Percentiles rank a stretch among this genome's conserved stretches.
phyloP scores from a whole-genome alignment of 1,284 basidiomycete genomes.

The Cutaneotrichosporon curvatum region DNA sequence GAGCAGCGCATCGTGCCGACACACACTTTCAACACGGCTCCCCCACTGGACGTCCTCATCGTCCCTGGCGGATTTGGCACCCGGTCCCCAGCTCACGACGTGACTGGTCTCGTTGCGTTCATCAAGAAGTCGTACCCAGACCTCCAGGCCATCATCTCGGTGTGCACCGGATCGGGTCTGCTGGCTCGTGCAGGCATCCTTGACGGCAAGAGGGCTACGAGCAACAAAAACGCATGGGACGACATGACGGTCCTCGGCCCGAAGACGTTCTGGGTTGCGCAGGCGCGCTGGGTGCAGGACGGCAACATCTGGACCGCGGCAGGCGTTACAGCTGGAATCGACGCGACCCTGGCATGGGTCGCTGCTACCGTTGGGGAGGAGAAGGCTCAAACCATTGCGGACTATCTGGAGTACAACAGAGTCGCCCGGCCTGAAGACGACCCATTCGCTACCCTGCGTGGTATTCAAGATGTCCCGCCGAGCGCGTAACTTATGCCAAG shows the following conservation, averaged over 20 bases:
- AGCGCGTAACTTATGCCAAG: too few species aligned
- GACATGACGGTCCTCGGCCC: background rate
- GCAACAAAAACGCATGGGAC: slow-evolving; percentile 21
- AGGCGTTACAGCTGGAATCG: slow-evolving; percentile 4
- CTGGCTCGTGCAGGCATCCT: slow-evolving; percentile 18
- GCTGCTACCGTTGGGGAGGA: too few species aligned
- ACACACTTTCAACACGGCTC: slow-evolving; percentile 12
- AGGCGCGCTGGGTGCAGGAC: slow-evolving; percentile 1
- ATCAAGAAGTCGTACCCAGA: slow-evolving; percentile 10
- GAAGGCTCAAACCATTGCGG: too few species aligned
- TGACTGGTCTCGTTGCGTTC: slow-evolving; percentile 17
- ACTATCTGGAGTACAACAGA: too few species aligned
- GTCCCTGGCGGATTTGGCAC: background rate
- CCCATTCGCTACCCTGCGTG: too few species aligned
- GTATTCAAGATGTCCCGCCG: too few species aligned
- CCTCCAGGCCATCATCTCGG: slow-evolving; percentile 10
- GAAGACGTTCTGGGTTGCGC: background rate
- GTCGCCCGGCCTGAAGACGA: too few species aligned
- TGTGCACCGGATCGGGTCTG: slow-evolving; percentile 23
- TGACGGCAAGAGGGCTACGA: slow-evolving; percentile 20
- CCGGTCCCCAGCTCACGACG: background rate
- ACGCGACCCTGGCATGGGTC: background rate
- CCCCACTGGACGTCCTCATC: background rate
- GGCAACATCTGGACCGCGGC: slow-evolving; percentile 4
- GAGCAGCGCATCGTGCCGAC: slow-evolving; percentile 13